A percentile compares a stretch with the other conserved stretches of the same genome.
phyloP scores from a whole-genome alignment of 2,329 filamentous ascomycete species.

The Claviceps fusiformis region DNA sequence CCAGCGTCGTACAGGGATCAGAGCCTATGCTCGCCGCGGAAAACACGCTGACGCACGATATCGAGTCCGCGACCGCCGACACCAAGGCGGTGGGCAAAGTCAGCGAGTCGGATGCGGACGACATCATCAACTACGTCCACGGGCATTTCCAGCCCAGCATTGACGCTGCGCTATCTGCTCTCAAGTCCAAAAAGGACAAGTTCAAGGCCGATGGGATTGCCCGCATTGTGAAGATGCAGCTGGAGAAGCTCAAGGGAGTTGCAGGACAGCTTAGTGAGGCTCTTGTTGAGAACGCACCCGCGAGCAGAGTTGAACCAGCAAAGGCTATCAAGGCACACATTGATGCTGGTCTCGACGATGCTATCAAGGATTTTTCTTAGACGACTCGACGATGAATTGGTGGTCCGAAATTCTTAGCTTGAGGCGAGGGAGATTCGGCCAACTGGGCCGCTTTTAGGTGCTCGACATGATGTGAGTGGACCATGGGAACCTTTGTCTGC shows the following conservation, averaged over 20 bases:
- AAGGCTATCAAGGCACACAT: background rate
- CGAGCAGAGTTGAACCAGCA: background rate
- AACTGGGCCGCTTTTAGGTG: background rate
- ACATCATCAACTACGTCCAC: background rate
- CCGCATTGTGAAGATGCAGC: background rate
- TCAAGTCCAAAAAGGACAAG: background rate
- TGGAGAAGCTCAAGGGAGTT: background rate
- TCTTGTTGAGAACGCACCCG: background rate
- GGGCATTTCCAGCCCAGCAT: background rate
- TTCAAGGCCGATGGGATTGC: background rate
- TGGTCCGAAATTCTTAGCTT: background rate
- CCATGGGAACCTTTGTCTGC: too few species aligned
- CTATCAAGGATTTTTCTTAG: conserved; percentile 1
- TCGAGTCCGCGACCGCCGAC: background rate
- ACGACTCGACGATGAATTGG: background rate
- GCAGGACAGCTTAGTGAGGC: background rate
- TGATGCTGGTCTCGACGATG: background rate
- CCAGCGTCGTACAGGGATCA: background rate
- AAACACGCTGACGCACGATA: background rate
- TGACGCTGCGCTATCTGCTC: background rate
- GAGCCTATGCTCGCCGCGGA: background rate
- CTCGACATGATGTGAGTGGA: background rate
- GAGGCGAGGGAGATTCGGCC: background rate
- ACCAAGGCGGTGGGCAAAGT: background rate
- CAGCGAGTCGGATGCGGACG: background rate